Conservation (phyloP, 345 rosid species). For the Rhizophora apiculata region DNA sequence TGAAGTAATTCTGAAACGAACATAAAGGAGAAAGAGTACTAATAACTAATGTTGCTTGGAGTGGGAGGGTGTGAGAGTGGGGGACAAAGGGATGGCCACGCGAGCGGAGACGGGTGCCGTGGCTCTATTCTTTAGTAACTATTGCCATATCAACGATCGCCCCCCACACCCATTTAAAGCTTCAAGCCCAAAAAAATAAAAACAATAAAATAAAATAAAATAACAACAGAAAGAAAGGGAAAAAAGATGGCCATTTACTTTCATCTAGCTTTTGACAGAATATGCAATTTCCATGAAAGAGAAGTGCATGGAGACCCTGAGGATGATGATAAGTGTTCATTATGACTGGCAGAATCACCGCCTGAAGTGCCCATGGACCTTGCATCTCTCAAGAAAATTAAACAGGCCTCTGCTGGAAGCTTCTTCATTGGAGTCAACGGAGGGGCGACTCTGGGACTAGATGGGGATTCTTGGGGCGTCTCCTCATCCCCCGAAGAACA, state of each 20-base stretch:
- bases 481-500: conserved; percentile 42
- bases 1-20: conserved; percentile 13
- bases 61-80: conserved; percentile 27
- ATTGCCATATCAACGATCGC: background rate
- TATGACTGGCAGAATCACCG: conserved; percentile 51
- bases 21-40: background rate
- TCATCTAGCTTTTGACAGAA: background rate
- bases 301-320: conserved; percentile 68
- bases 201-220: too few relatives aligned
- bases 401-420: conserved; percentile 69
- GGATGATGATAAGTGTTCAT: conserved; percentile 60
- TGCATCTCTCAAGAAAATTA: conserved; percentile 54
- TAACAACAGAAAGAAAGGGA: background rate
- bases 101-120: background rate
- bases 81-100: conserved; percentile 28
- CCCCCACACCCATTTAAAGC: background rate
- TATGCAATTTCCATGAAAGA: conserved; percentile 62
- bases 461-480: conserved; percentile 2
- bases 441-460: conserved; percentile 36
- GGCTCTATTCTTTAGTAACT: too few relatives aligned
- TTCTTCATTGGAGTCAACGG: conserved; percentile 81
- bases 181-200: background rate
- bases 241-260: background rate
- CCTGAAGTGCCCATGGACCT: conserved; percentile 50
- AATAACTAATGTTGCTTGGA: conserved; percentile 10